A percentile compares a stretch with the other conserved stretches of the same genome.
Evolutionary conservation across 2,329 filamentous ascomycete genomes (phyloP).

Genomic region (Seiridium unicorne): DNA sequence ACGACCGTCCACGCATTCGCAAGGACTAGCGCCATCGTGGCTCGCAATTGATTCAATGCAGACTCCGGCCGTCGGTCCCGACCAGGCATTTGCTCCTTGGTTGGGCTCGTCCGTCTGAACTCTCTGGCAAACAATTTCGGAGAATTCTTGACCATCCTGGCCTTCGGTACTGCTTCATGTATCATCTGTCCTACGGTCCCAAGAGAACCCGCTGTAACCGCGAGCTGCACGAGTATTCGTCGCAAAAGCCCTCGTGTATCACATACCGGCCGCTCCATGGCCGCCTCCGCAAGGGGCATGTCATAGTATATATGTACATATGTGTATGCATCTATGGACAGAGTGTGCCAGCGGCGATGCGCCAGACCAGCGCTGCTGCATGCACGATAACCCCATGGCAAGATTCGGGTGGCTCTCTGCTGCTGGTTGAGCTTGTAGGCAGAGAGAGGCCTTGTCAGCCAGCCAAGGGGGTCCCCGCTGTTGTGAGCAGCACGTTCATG

Average conservation of each 20-base stretch:
- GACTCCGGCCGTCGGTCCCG: constrained; percentile 6
- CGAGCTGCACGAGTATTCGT: neutral
- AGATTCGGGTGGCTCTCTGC: no score
- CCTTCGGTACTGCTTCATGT: neutral
- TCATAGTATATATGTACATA: no score
- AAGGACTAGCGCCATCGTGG: neutral
- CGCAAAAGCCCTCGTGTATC: neutral
- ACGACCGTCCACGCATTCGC: neutral
- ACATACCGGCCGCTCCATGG: neutral
- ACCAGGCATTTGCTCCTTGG: neutral
- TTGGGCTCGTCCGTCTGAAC: neutral
- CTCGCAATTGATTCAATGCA: neutral
- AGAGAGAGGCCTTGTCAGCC: no score
- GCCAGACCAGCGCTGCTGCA: no score
- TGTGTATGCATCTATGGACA: no score
- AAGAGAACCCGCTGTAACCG: neutral
- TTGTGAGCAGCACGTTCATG: no score
- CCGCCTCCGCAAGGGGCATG: neutral
- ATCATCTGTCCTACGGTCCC: neutral
- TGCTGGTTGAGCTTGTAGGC: no score
- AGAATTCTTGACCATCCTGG: neutral
- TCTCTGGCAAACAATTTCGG: neutral
- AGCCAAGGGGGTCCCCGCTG: no score
- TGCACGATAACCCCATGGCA: no score
- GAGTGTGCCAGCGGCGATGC: no score